Percentiles rank a stretch among this genome's conserved stretches.
Evolutionary conservation across 495 filamentous ascomycete species (phyloP).

Genomic region (Xylaria grammica): DNA sequence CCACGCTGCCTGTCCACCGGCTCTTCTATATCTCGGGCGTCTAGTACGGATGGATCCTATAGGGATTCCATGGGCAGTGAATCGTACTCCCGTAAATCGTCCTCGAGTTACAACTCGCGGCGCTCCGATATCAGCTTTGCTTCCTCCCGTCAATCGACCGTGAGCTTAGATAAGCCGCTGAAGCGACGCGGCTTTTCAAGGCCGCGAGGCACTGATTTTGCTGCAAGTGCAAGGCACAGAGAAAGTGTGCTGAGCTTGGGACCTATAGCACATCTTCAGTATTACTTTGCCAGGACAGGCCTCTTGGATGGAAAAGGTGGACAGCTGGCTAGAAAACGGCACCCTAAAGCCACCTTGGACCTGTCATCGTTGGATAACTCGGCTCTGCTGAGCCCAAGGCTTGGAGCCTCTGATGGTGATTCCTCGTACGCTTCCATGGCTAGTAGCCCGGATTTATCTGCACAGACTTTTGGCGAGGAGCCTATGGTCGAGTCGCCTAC

Average conservation of each 20-base stretch:
- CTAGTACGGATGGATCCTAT: slow-evolving; percentile 63
- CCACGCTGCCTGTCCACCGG: slow-evolving; percentile 77
- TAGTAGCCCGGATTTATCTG: slow-evolving; percentile 56
- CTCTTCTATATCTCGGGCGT: slow-evolving; percentile 66
- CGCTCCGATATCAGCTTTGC: slow-evolving; percentile 43
- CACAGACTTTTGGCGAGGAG: slow-evolving; percentile 44
- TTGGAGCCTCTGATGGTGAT: slow-evolving; percentile 51
- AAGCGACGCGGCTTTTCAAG: slow-evolving; percentile 86
- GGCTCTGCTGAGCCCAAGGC: slow-evolving; percentile 45
- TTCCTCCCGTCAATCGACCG: slow-evolving; percentile 52
- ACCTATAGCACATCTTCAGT: slow-evolving; percentile 95
- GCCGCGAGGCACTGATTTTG: slow-evolving; percentile 88
- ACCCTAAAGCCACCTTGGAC: slow-evolving; percentile 61
- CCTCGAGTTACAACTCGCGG: slow-evolving; percentile 47
- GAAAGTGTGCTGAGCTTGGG: slow-evolving; percentile 95
- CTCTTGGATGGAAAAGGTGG: slow-evolving; percentile 92
- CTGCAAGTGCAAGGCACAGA: slow-evolving; percentile 82
- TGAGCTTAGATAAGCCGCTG: slow-evolving; percentile 48
- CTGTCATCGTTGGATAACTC: slow-evolving; percentile 48
- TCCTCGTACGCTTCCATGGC: slow-evolving; percentile 62
- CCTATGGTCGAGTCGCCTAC: slow-evolving; percentile 62
- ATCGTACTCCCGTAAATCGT: slow-evolving; percentile 59
- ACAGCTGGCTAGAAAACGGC: slow-evolving; percentile 73
- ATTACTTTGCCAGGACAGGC: slow-evolving; percentile 96
- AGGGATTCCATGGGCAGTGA: slow-evolving; percentile 57